Percentiles rank a stretch among this genome's conserved stretches.
phyloP scores from a whole-genome alignment of 2,329 filamentous ascomycete species.

The Aspergillus flavus region DNA sequence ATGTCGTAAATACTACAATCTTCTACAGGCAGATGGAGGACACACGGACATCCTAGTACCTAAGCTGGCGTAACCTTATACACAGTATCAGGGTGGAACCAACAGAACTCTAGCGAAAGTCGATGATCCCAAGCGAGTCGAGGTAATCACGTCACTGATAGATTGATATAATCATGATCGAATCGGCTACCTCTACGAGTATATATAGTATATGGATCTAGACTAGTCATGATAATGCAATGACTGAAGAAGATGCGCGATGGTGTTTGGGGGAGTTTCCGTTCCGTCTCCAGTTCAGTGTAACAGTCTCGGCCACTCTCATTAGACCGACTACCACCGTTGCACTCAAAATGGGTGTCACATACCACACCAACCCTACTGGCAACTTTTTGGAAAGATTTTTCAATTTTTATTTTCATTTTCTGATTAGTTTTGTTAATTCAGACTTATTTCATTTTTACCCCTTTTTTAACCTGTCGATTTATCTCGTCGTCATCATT shows the following conservation, averaged over 20 bases:
- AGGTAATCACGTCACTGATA: background rate
- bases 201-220: background rate
- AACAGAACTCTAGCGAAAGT: background rate
- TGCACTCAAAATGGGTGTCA: conserved; percentile 24
- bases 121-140: background rate
- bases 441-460: background rate
- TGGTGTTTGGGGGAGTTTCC: background rate
- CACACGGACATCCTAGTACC: background rate
- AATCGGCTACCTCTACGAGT: background rate
- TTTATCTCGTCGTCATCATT: background rate
- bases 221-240: background rate
- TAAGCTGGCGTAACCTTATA: background rate
- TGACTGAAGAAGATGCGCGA: background rate
- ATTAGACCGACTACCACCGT: conserved; percentile 28
- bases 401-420: background rate
- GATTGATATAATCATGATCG: background rate
- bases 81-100: background rate
- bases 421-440: background rate
- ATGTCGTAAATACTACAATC: background rate
- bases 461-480: background rate
- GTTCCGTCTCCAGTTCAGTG: conserved; percentile 13
- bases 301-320: conserved; percentile 25
- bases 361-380: conserved; percentile 14
- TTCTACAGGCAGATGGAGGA: background rate
- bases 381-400: background rate